These are phyloP conservation scores for Gnomoniopsis smithogilvyi DNA, from an alignment of 2,329 filamentous ascomycete genomes.

Conservation along the genomic window DNA sequence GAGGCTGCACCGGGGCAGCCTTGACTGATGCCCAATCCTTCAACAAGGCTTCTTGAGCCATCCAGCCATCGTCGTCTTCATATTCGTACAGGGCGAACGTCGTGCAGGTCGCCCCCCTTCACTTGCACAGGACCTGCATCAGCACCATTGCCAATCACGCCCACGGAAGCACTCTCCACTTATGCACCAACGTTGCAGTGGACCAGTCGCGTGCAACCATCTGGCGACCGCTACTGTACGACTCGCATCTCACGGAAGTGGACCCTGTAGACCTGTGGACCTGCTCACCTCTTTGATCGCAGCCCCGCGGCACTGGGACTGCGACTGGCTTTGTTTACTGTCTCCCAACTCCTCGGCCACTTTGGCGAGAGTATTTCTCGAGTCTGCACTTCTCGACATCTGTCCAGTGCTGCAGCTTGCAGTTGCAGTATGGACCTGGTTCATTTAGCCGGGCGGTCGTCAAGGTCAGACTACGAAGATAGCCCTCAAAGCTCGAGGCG, in stretches of 20 bases:
- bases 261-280: not conserved
- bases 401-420: not conserved
- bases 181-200: constrained; percentile 13
- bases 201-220: constrained; percentile 18
- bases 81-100: constrained; percentile 9
- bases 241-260: not conserved
- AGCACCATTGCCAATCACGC: constrained; percentile 10
- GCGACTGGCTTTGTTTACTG: too few relatives aligned
- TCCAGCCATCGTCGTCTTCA: not conserved
- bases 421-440: not conserved
- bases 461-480: constrained; percentile 25
- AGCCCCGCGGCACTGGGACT: too few relatives aligned
- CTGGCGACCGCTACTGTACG: constrained; percentile 11
- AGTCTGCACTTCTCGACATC: not conserved
- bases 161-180: constrained; percentile 7
- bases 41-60: not conserved
- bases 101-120: not conserved
- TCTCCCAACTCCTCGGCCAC: too few relatives aligned
- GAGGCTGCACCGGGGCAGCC: too few relatives aligned
- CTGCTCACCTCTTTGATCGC: not conserved
- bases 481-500: constrained; percentile 25
- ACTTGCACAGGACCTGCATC: not conserved
- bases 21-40: constrained; percentile 8
- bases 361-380: not conserved
- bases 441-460: constrained; percentile 27